phyloP scores from a whole-genome alignment of 2,329 filamentous ascomycete genomes.

The Anisogramma anomala region DNA sequence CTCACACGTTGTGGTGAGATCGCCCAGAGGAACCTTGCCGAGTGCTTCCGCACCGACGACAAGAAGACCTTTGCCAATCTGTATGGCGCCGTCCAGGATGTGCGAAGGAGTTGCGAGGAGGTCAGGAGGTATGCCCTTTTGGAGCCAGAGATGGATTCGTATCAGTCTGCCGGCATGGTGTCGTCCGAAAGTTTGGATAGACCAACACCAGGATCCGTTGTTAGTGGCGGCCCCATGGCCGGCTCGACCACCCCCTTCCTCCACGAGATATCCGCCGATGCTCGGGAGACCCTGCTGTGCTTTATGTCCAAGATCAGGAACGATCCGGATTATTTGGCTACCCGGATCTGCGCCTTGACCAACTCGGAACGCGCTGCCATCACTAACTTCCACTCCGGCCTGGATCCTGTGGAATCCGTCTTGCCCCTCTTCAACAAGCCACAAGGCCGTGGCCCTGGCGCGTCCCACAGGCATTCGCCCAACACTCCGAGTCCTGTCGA shows the following conservation, averaged over 20 bases:
- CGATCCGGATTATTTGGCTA: conserved; percentile 78
- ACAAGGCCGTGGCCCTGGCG: conserved; percentile 30
- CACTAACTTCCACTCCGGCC: conserved; percentile 63
- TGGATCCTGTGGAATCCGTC: conserved; percentile 75
- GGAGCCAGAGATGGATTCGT: conserved; percentile 58
- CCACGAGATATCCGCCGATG: conserved; percentile 63
- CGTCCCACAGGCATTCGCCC: conserved; percentile 19
- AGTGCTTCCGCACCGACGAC: conserved; percentile 68
- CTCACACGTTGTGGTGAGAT: conserved; percentile 64
- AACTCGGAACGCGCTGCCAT: conserved; percentile 67
- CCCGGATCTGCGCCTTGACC: conserved; percentile 64
- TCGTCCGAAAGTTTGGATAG: conserved; percentile 41
- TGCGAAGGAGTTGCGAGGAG: conserved; percentile 65
- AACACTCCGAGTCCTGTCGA: conserved; percentile 55
- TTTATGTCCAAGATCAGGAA: conserved; percentile 75
- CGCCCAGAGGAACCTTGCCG: conserved; percentile 63
- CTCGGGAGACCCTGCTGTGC: conserved; percentile 62
- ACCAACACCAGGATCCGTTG: conserved; percentile 32
- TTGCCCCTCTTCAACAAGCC: conserved; percentile 54
- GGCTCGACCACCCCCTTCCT: conserved; percentile 45
- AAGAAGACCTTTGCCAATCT: conserved; percentile 64
- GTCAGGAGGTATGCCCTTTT: conserved; percentile 58
- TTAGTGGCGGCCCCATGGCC: conserved; percentile 26
- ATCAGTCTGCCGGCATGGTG: conserved; percentile 39
- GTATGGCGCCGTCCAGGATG: conserved; percentile 68